Evolutionary conservation across 1,284 basidiomycete species (phyloP).

Genomic region (Austroboletus novae-zelandiae): DNA sequence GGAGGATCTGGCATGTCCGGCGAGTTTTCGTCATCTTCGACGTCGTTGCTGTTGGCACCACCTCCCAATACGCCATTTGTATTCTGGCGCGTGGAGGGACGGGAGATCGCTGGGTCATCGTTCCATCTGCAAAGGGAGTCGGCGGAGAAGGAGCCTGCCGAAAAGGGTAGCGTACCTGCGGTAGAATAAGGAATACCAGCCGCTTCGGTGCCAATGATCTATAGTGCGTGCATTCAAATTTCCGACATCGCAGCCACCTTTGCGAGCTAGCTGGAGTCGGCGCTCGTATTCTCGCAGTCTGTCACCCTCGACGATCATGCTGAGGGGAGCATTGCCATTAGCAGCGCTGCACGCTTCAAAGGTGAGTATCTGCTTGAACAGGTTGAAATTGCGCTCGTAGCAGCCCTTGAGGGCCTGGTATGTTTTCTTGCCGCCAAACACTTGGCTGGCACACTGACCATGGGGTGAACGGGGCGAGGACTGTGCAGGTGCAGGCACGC

Average conservation of each 20-base stretch:
- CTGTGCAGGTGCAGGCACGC: slow-evolving; percentile 17
- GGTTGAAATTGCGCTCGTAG: slow-evolving; percentile 75
- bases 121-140: slow-evolving; percentile 46
- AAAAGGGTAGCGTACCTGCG: slow-evolving; percentile 41
- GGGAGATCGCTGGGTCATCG: slow-evolving; percentile 56
- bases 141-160: not conserved
- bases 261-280: slow-evolving; percentile 57
- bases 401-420: slow-evolving; percentile 79
- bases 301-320: slow-evolving; percentile 50
- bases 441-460: slow-evolving; percentile 58
- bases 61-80: slow-evolving; percentile 22
- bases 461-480: slow-evolving; percentile 4
- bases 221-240: slow-evolving; percentile 66
- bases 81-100: slow-evolving; percentile 40
- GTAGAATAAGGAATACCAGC: slow-evolving; percentile 72
- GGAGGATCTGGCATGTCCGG: slow-evolving; percentile 40
- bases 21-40: slow-evolving; percentile 48
- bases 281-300: slow-evolving; percentile 64
- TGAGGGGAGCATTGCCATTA: slow-evolving; percentile 38
- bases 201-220: slow-evolving; percentile 71
- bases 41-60: slow-evolving; percentile 38
- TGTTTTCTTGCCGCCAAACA: slow-evolving; percentile 70
- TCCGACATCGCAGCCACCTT: slow-evolving; percentile 62
- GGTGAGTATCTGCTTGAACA: slow-evolving; percentile 74
- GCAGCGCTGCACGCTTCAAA: slow-evolving; percentile 57